A percentile compares a stretch with the other conserved stretches of the same genome.
Conservation (phyloP, 345 rosid genomes). For the Trapa bicornis region DNA sequence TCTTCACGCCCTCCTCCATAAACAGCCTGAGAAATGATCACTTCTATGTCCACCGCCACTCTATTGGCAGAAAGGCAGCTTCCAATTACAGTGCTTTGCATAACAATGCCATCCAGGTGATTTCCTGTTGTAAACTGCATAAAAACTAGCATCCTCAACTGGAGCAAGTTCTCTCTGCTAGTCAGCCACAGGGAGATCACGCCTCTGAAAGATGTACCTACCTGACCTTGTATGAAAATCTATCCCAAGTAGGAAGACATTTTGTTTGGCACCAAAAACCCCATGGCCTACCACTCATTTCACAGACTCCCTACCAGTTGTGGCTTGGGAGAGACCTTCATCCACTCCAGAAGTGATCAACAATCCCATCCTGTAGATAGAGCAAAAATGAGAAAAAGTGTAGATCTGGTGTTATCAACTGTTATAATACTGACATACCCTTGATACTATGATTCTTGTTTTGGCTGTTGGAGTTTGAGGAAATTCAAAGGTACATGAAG, state of each 20-base stretch:
- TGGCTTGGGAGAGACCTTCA: conserved; percentile 26
- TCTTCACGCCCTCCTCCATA: conserved; percentile 33
- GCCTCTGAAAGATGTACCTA: conserved; percentile 16
- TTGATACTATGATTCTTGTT: background rate
- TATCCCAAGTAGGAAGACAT: conserved; percentile 22
- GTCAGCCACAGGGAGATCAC: conserved; percentile 21
- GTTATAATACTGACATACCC: background rate
- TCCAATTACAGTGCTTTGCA: conserved; percentile 18
- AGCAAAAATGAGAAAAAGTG: background rate
- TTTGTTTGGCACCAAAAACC: conserved; percentile 32
- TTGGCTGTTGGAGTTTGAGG: background rate
- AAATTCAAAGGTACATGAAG: background rate
- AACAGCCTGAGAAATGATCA: conserved; percentile 35
- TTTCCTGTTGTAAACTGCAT: background rate
- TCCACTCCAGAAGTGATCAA: conserved; percentile 9
- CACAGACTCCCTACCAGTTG: conserved; percentile 39
- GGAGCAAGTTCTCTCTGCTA: conserved; percentile 31
- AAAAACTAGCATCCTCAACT: conserved; percentile 22
- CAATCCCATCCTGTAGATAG: background rate
- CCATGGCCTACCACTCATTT: conserved; percentile 27
- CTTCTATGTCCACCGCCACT: conserved; percentile 32
- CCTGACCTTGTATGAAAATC: conserved; percentile 21
- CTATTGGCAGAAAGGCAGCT: conserved; percentile 26
- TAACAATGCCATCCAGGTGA: conserved; percentile 23
- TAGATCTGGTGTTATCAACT: background rate